A percentile compares a stretch with the other conserved stretches of the same genome.
phyloP scores from a whole-genome alignment of 805 yeast genomes.

The Wickerhamiella azyma region DNA sequence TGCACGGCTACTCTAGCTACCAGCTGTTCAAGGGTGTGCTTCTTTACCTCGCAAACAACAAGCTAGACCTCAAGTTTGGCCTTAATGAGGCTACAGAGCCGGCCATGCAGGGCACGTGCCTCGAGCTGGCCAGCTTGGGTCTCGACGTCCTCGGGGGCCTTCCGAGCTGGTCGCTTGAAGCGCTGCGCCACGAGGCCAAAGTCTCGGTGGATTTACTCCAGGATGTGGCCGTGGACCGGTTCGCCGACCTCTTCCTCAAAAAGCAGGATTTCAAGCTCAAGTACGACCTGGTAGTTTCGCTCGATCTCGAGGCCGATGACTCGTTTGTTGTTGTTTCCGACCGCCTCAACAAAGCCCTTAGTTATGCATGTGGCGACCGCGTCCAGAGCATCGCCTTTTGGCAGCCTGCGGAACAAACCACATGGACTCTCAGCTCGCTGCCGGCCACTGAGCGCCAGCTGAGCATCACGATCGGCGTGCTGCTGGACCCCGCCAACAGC shows the following conservation, averaged over 20 bases:
- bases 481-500: slow-evolving; percentile 54
- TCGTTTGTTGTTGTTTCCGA: background rate
- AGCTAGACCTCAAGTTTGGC: slow-evolving; percentile 4
- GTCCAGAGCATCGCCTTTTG: background rate
- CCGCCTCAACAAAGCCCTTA: background rate
- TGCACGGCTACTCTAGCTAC: slow-evolving; percentile 83
- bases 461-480: slow-evolving; percentile 39
- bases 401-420: slow-evolving; percentile 1
- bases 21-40: slow-evolving; percentile 86
- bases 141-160: slow-evolving; percentile 72
- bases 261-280: slow-evolving; percentile 39
- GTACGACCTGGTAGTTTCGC: slow-evolving; percentile 47
- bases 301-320: slow-evolving; percentile 22
- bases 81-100: background rate
- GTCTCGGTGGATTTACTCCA: slow-evolving; percentile 55
- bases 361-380: slow-evolving; percentile 8
- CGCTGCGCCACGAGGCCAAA: slow-evolving; percentile 50
- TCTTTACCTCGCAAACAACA: slow-evolving; percentile 53
- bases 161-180: slow-evolving; percentile 50
- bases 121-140: slow-evolving; percentile 26
- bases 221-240: slow-evolving; percentile 74
- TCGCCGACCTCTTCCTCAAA: slow-evolving; percentile 59
- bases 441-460: slow-evolving; percentile 4
- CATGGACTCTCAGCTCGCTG: slow-evolving; percentile 19
- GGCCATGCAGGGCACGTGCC: slow-evolving; percentile 3